A percentile compares a stretch with the other conserved stretches of the same genome.
Evolutionary conservation across 2,329 filamentous ascomycete genomes (phyloP).

Genomic region (Aspergillus quadricinctus): DNA sequence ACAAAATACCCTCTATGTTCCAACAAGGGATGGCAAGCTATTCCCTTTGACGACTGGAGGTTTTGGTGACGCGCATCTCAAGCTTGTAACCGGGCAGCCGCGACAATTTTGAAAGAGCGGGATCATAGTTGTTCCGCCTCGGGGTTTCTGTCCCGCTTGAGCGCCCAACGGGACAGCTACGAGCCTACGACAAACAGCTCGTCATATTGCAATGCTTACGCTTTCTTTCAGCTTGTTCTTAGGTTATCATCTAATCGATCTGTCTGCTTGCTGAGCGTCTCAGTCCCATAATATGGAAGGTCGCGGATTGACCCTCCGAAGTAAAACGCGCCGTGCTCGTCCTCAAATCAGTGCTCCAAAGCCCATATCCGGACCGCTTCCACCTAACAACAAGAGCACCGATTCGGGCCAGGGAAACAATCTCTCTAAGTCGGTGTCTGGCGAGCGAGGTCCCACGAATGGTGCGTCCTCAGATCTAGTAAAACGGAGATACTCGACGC

Average conservation of each 20-base stretch:
- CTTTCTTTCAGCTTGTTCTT: conserved; percentile 6
- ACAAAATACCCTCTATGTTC: background rate
- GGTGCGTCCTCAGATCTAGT: conserved; percentile 72
- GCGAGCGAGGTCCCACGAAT: conserved; percentile 42
- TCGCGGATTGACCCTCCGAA: conserved; percentile 59
- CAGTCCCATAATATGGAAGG: conserved; percentile 43
- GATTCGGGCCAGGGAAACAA: conserved; percentile 29
- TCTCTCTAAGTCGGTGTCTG: conserved; percentile 25
- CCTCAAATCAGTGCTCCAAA: conserved; percentile 59
- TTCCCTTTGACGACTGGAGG: background rate
- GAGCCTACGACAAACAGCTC: background rate
- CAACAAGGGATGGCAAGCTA: background rate
- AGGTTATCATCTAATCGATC: conserved; percentile 4
- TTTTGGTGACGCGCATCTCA: conserved; percentile 8
- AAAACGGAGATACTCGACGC: conserved; percentile 88
- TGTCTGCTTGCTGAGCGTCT: background rate
- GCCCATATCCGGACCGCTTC: conserved; percentile 47
- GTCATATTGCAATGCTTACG: background rate
- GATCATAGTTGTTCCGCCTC: conserved; percentile 37
- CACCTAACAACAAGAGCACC: conserved; percentile 33
- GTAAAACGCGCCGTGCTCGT: conserved; percentile 50
- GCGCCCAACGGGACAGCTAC: conserved; percentile 3
- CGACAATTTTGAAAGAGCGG: conserved; percentile 30
- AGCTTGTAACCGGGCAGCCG: conserved; percentile 9
- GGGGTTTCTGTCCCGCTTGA: conserved; percentile 29